phyloP scores from a whole-genome alignment of 192 early-diverging fungal species.

The Coemansia sp. region DNA sequence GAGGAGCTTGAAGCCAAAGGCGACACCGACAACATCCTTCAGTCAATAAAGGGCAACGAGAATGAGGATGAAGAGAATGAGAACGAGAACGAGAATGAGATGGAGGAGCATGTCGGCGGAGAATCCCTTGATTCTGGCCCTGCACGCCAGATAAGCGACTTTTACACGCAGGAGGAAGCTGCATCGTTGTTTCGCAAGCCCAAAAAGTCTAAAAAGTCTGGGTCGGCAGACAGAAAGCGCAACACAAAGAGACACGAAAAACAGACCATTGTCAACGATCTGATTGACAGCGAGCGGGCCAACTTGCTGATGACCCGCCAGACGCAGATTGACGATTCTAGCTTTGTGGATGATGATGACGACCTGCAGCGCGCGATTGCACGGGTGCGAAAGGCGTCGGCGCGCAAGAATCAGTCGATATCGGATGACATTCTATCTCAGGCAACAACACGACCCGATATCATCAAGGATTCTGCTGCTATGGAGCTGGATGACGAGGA shows the following conservation, averaged over 20 bases:
- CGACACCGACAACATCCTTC: not conserved
- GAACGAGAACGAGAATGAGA: not conserved
- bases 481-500: too few species aligned
- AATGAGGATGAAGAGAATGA: not conserved
- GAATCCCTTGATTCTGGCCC: constrained; percentile 14
- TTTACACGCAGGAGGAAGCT: constrained; percentile 87
- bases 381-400: constrained; percentile 59
- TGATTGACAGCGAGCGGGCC: constrained; percentile 31
- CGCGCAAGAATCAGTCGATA: not conserved
- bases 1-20: constrained; percentile 49
- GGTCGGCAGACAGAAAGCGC: constrained; percentile 19
- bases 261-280: constrained; percentile 22
- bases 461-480: not conserved
- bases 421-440: not conserved
- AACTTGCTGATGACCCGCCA: constrained; percentile 15
- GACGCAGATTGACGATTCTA: constrained; percentile 36
- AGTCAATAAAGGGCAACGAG: not conserved
- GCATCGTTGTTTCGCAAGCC: constrained; percentile 75
- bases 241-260: constrained; percentile 37
- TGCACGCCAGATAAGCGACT: constrained; percentile 65
- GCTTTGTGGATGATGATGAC: constrained; percentile 93
- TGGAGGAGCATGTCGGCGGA: not conserved
- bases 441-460: too few species aligned
- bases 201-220: constrained; percentile 55
- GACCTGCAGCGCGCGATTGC: constrained; percentile 88